Base-by-base conservation (phyloP, 202 grass and related monocot species). In the Alloteropsis angusta region DNA sequence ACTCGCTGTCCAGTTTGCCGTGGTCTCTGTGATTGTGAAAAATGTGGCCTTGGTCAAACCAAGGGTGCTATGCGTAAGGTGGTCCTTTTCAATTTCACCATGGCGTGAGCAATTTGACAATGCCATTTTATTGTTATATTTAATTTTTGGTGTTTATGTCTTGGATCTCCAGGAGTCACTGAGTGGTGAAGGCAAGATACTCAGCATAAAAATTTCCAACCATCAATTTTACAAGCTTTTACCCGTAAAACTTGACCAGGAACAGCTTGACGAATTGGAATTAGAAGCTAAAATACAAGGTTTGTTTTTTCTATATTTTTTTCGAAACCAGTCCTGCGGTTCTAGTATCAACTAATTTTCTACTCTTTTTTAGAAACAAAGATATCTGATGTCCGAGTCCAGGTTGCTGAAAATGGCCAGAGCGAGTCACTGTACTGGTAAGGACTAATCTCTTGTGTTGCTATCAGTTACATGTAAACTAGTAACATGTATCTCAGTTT, bases 211-310 rank as follows among this genome's bases (percentile, higher is more conserved):
- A 85, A 90, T 91, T 70, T 87, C 84, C 26, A 88, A 91, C 71
- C 84, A 82, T 76, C 90, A 90, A 58, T 86, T 99, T 48, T 87
- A 74, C 87, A 91, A 99, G 47, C 85, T 99, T 53, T 80, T 99
- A 55, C 92, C 96, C 13, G 85, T 93, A 55, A 71, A 86, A 68
- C 81, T 99, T 74, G 89, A 89, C 59, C 84, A 87, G 74, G 90
- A 93, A 42, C 92, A 96, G 34, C 88, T 96, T 77, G 90, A 93
- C 85, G 96, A 99, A 76, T 74, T 99, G 72, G 96, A 96, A 89
- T 78, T 93, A 47, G 92, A 99, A 87, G 82, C 90, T 36, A 85
- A 87, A 65, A 89, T 88, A 84, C 92, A 99, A 96, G 92, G 96
- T 99, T 68, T 71, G 76, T 75, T 61, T 28, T 55, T 73, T 71